Conservation (phyloP, 768 basidiomycete species). For the Boletus pseudo-olivaceus region DNA sequence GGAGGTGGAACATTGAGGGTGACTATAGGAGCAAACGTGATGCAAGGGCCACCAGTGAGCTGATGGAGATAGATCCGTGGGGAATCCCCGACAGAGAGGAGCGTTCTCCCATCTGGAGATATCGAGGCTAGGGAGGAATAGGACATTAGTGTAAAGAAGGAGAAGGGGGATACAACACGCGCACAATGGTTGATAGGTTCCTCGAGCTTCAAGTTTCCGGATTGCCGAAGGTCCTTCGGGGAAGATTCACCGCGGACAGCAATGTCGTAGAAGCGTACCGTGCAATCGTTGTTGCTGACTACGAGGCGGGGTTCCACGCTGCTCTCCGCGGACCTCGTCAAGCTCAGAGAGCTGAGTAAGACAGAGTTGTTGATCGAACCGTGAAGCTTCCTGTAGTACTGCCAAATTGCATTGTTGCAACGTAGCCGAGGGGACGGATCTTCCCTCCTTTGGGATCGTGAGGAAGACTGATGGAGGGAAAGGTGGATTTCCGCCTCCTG, state of each 20-base stretch:
- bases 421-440: slow-evolving; percentile 10
- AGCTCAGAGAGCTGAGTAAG: slow-evolving; percentile 56
- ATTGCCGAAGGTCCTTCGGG: slow-evolving; percentile 43
- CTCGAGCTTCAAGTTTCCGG: slow-evolving; percentile 53
- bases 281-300: slow-evolving; percentile 84
- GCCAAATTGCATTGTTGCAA: slow-evolving; percentile 41
- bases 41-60: slow-evolving; percentile 58
- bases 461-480: slow-evolving; percentile 41
- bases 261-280: slow-evolving; percentile 78
- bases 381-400: slow-evolving; percentile 47
- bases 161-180: slow-evolving; percentile 28
- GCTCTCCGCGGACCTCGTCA: slow-evolving; percentile 58
- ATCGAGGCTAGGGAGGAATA: slow-evolving; percentile 61
- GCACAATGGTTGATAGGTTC: slow-evolving; percentile 81
- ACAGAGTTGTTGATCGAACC: slow-evolving; percentile 86
- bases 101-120: slow-evolving; percentile 81
- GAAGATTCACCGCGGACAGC: slow-evolving; percentile 46
- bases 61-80: slow-evolving; percentile 80
- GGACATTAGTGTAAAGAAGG: slow-evolving; percentile 7
- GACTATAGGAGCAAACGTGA: slow-evolving; percentile 63
- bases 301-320: slow-evolving; percentile 72
- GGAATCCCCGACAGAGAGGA: slow-evolving; percentile 90
- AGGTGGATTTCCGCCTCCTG: slow-evolving; percentile 71
- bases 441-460: slow-evolving; percentile 20
- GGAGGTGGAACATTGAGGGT: slow-evolving; percentile 67